phyloP scores from a whole-genome alignment of 192 early-diverging fungal species.

The Diversispora eburnea region DNA sequence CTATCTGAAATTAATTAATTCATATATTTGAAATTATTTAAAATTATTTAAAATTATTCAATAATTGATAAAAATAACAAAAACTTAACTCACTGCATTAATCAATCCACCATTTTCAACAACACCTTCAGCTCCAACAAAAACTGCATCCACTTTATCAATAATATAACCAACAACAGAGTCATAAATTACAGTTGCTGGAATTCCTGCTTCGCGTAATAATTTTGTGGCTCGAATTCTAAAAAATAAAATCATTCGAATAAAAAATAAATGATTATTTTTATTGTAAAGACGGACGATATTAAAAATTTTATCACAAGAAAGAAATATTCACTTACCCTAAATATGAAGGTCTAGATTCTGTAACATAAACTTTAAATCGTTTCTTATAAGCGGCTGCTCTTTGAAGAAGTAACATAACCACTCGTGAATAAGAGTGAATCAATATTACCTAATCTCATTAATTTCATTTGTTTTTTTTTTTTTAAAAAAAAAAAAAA shows the following conservation, averaged over 20 bases:
- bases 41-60: neutral
- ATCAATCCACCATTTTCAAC: slow-evolving; percentile 97
- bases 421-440: slow-evolving; percentile 93
- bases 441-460: slow-evolving; percentile 85
- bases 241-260: neutral
- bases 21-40: neutral
- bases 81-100: slow-evolving; percentile 75
- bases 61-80: neutral
- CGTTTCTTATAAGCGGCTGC: slow-evolving; percentile 76
- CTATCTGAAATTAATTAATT: slow-evolving; percentile 54
- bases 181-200: slow-evolving; percentile 83
- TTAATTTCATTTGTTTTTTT: no score
- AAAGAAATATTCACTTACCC: slow-evolving; percentile 44
- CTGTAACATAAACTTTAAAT: slow-evolving; percentile 92
- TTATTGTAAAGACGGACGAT: neutral
- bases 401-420: slow-evolving; percentile 76
- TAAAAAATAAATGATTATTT: neutral
- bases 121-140: slow-evolving; percentile 97
- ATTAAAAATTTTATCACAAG: neutral
- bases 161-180: slow-evolving; percentile 92
- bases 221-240: slow-evolving; percentile 63
- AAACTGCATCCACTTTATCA: slow-evolving; percentile 92
- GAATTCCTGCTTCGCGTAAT: slow-evolving; percentile 71
- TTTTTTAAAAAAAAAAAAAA: no score
- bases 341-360: slow-evolving; percentile 72